Percentiles rank a stretch among this genome's conserved stretches.
Evolutionary conservation across 2,329 filamentous ascomycete genomes (phyloP).

Genomic region (Fusarium buharicum): DNA sequence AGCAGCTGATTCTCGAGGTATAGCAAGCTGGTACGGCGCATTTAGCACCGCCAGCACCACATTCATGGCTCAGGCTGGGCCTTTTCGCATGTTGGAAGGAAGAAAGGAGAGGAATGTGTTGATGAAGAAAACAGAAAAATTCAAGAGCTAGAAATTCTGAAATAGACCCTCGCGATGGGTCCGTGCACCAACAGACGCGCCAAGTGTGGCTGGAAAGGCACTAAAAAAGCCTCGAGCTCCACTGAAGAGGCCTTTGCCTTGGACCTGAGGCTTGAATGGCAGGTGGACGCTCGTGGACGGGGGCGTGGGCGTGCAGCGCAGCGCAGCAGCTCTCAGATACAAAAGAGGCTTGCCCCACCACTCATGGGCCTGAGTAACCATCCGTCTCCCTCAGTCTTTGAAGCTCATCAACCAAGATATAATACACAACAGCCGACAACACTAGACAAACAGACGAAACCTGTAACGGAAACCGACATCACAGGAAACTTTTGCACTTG

Average conservation of each 20-base stretch:
- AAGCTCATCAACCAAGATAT: constrained; percentile 22
- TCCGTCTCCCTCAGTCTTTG: constrained; percentile 36
- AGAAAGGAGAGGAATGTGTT: constrained; percentile 26
- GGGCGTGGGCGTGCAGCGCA: too few relatives aligned
- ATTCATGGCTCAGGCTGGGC: neutral
- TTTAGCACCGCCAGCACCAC: neutral
- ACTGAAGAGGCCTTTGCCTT: constrained; percentile 11
- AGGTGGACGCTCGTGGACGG: constrained; percentile 9
- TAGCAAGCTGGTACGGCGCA: constrained; percentile 18
- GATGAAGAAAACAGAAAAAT: constrained; percentile 39
- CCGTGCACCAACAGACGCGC: constrained; percentile 38
- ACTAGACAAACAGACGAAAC: constrained; percentile 10
- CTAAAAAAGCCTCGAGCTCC: neutral
- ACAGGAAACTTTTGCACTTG: neutral
- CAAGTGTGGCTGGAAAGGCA: constrained; percentile 22
- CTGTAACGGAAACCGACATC: neutral
- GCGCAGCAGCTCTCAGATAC: constrained; percentile 35
- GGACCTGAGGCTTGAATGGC: constrained; percentile 26
- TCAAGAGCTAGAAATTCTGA: constrained; percentile 41
- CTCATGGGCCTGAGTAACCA: constrained; percentile 44
- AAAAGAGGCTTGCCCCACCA: constrained; percentile 49
- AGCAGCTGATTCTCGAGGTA: constrained; percentile 2
- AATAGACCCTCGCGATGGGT: constrained; percentile 34
- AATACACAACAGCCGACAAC: constrained; percentile 14
- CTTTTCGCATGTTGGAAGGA: constrained; percentile 6